Base-by-base conservation (phyloP, 768 basidiomycete species). In the Dictyophora rubrovolvata region DNA sequence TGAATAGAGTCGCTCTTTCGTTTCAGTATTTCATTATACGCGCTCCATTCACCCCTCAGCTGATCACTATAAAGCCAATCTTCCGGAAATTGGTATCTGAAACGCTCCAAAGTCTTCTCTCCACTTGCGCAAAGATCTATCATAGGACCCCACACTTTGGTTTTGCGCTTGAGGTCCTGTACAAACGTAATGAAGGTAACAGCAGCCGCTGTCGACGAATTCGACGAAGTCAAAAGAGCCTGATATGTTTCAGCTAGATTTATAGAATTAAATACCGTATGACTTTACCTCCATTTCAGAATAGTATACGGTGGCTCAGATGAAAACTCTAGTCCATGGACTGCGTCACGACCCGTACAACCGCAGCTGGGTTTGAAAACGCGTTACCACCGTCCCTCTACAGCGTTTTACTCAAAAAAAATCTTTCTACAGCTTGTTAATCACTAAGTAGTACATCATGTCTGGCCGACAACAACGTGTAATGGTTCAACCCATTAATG, bases 401-500 rank as follows among this genome's bases (percentile, higher is more conserved):
- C 4, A 42, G 42, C 22, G 48, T 20, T 20, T 34, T 14, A 51
- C 16, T 22, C 20, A 2, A 51, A 46, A 35, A 46, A 20, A 48
- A n/a, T 23, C 60, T 16, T 33, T 22, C 48, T 33, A 36, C 54
- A 54, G 2, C 48, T 21, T 47, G 20, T 37, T 33, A 28, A 47
- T 16, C 22, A 18, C 14, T 5, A 18, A 48, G 20, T 23, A 48
- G 12, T 18, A 28, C 74, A 84, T 68, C 71, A 97, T 97, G 93
- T 92, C 89, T 35, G 84, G 83, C 67, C 87, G 93, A 68, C 90
- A 92, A 70, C 88, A 93, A 70, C 89, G 93, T 70, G 94, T 97
- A 80, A 93, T 97, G 92, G 95, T 97, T 62, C 95, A 97, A 75
- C 93, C 93, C 84, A 96, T 96, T 85, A 95, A 95, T 77, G 89